Evolutionary conservation across 2,329 filamentous ascomycete genomes (phyloP), one percentile per base, ranked within the genome.

Genomic region (Magnaporthiopsis incrustans): DNA sequence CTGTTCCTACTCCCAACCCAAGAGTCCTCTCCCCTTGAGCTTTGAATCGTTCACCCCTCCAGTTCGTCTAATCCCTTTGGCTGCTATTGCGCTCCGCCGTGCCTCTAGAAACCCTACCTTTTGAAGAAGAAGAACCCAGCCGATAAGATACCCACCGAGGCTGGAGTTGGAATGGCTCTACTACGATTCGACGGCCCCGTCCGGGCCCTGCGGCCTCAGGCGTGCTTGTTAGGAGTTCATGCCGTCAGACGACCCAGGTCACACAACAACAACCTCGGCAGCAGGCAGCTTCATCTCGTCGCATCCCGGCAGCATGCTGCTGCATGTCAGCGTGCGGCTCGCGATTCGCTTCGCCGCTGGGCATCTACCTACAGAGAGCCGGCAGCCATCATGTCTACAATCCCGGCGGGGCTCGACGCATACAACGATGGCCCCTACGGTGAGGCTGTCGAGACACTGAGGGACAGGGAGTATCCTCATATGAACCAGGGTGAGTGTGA

Each of bases 391-490:
- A 35, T 35, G 33, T 12, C 33, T 8, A 11, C 22, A 6, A 1
- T 7, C 44, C 15, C 26, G 10, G 15, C 38, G 12, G 25, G 27
- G 30, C 44, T 15, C 44, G 15, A 58, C 10, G 22, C 44, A n/a
- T 25, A 53, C 44, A 53, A 12, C 26, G 60, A 61, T 3, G 33
- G 57, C 15, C 60, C 53, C 10, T 78, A 78, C 61, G 71, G 70
- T 59, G 68, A 68, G 53, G 70, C 74, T 7, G 72, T 79, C 22
- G 76, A 78, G 64, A 65, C 67, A 22, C 70, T 79, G 61, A 73
- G 77, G 27, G 67, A 73, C 65, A 72, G 73, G 50, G 77, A 79
- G 61, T 79, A 78, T 65, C 73, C 77, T 22, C 77, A 79, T 64
- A 79, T 79, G 77, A 76, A 69, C 64, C 67, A 75, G 67, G 76